phyloP scores from a whole-genome alignment of 2,329 filamentous ascomycete genomes.

The Beauveria pseudobassiana region DNA sequence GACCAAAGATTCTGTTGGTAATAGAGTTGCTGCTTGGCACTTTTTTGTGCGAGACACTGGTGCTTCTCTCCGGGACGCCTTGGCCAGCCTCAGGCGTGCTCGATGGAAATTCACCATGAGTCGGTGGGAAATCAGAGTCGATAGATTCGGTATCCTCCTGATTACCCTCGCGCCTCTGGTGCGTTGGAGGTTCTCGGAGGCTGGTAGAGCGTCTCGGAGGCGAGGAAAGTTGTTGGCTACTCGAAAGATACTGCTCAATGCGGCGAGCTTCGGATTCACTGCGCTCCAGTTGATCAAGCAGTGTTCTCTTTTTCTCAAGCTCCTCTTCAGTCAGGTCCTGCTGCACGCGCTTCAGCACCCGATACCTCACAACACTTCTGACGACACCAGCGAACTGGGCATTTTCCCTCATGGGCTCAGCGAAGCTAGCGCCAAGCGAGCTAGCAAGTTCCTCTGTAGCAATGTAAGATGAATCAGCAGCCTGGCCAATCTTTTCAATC shows the following conservation, averaged over 20 bases:
- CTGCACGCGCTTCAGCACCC: constrained; percentile 88
- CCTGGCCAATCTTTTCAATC: constrained; percentile 90
- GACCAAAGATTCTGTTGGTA: constrained; percentile 87
- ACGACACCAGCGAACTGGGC: constrained; percentile 96
- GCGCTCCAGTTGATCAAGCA: constrained; percentile 82
- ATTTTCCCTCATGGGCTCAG: constrained; percentile 95
- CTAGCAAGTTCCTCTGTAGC: constrained; percentile 86
- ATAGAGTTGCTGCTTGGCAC: constrained; percentile 82
- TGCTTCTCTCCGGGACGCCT: constrained; percentile 52
- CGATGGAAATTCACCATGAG: constrained; percentile 61
- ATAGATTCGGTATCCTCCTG: constrained; percentile 80
- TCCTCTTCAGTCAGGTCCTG: constrained; percentile 97
- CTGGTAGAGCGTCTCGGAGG: constrained; percentile 60
- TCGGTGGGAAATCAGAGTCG: constrained; percentile 92
- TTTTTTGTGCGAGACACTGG: constrained; percentile 59
- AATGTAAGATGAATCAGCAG: constrained; percentile 92
- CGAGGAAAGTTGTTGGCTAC: constrained; percentile 55
- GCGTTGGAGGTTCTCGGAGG: constrained; percentile 41
- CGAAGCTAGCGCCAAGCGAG: constrained; percentile 85
- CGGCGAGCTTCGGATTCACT: constrained; percentile 89
- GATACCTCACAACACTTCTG: constrained; percentile 76
- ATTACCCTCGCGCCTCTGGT: constrained; percentile 48
- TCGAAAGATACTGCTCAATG: constrained; percentile 85
- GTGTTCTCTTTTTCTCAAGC: constrained; percentile 72
- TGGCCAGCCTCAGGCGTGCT: constrained; percentile 68